Conservation (phyloP, 306 rosid species). For the Cicer cuneatum region DNA sequence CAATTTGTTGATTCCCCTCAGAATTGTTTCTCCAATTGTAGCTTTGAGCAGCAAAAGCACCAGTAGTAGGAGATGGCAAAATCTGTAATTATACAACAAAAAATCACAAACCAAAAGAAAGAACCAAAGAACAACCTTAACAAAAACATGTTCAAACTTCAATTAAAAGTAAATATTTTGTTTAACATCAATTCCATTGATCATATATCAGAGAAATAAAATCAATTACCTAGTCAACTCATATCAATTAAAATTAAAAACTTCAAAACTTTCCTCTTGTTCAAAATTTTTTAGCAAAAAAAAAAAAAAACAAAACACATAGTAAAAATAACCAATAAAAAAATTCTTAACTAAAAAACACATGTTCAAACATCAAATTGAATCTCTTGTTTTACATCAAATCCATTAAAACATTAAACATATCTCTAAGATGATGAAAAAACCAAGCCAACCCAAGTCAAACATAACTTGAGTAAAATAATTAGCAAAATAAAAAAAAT, state of each 20-base stretch:
- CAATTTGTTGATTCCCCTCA: slow-evolving; percentile 50
- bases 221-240: slow-evolving; percentile 23
- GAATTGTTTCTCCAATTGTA: slow-evolving; percentile 69
- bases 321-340: background rate
- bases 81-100: slow-evolving; percentile 41
- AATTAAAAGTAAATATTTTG: background rate
- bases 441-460: slow-evolving; percentile 37
- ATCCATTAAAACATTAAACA: slow-evolving; percentile 22
- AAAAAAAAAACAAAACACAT: background rate
- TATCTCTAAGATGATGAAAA: background rate
- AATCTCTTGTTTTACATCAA: slow-evolving; percentile 4
- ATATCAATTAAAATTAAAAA: background rate
- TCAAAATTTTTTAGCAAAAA: slow-evolving; percentile 9
- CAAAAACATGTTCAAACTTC: background rate
- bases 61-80: slow-evolving; percentile 95
- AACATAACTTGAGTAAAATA: background rate
- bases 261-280: background rate
- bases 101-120: slow-evolving; percentile 19
- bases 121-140: background rate
- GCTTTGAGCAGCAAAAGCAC: slow-evolving; percentile 65
- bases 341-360: background rate
- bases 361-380: background rate
- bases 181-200: slow-evolving; percentile 22
- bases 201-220: background rate
- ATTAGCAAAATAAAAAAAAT: background rate